phyloP scores from a whole-genome alignment of 768 basidiomycete species.

The Chalciporus chontae region DNA sequence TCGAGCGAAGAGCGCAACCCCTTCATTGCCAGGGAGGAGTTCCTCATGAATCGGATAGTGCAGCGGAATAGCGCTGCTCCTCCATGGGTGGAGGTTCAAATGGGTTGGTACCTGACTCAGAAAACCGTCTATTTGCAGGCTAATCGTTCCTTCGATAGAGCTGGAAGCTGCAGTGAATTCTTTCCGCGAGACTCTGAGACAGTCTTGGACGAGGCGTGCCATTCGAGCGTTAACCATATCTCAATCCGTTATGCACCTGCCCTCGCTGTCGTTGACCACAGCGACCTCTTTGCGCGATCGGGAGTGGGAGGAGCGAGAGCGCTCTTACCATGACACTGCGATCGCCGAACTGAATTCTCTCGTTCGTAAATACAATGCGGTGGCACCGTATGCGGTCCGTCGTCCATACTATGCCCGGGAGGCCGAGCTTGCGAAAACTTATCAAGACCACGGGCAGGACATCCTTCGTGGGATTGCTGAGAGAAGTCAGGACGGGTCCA shows the following conservation, averaged over 20 bases:
- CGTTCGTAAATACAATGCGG: conserved; percentile 74
- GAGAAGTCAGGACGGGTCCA: conserved; percentile 12
- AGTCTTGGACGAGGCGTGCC: conserved; percentile 74
- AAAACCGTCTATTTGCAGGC: background rate
- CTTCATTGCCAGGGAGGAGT: conserved; percentile 73
- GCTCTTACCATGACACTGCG: conserved; percentile 63
- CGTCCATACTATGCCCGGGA: conserved; percentile 54
- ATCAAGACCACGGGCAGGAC: conserved; percentile 47
- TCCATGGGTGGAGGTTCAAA: conserved; percentile 83
- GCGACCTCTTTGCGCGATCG: conserved; percentile 51
- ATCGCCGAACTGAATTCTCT: conserved; percentile 70
- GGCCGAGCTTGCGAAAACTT: conserved; percentile 56
- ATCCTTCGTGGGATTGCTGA: conserved; percentile 43
- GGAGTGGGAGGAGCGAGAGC: conserved; percentile 69
- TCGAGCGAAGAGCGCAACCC: conserved; percentile 51
- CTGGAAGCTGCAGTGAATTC: conserved; percentile 57
- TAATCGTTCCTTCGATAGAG: conserved; percentile 39
- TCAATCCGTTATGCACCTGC: conserved; percentile 39
- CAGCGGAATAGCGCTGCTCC: conserved; percentile 80
- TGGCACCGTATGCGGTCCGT: conserved; percentile 78
- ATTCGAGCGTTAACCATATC: conserved; percentile 54
- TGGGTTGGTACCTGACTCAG: conserved; percentile 41
- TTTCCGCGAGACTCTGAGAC: conserved; percentile 62
- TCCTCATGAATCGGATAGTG: conserved; percentile 82
- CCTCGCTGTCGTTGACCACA: conserved; percentile 33